Percentiles rank a stretch among this genome's conserved stretches.
These are phyloP conservation scores for Polytolypa hystricis DNA, from an alignment of 2,329 filamentous ascomycete species.

Conservation along the genomic window DNA sequence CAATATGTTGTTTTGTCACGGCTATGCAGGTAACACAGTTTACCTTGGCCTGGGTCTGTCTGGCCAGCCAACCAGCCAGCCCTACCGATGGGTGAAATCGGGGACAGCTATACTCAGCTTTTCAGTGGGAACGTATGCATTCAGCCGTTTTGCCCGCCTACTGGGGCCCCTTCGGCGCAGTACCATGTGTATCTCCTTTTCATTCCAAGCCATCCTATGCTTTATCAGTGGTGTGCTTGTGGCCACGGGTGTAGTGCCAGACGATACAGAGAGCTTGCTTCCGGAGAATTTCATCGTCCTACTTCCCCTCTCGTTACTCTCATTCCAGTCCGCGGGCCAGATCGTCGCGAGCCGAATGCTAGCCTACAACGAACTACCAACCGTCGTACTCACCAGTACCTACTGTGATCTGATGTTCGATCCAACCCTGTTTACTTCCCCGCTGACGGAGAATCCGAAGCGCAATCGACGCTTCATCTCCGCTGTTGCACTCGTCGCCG, in stretches of 20 bases:
- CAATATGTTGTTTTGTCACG: too few species aligned
- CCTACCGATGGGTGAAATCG: slow-evolving; percentile 17
- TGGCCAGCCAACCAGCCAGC: slow-evolving; percentile 15
- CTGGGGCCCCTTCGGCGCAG: slow-evolving; percentile 13
- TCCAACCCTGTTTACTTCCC: slow-evolving; percentile 9
- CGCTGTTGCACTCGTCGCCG: not conserved
- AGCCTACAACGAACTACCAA: slow-evolving; percentile 16
- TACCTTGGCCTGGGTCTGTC: slow-evolving; percentile 17
- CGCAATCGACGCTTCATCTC: slow-evolving; percentile 11
- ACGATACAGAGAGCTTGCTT: slow-evolving; percentile 2
- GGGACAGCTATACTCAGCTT: slow-evolving; percentile 17
- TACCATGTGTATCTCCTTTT: slow-evolving; percentile 16
- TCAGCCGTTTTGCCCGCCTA: slow-evolving; percentile 15
- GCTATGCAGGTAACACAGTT: slow-evolving; percentile 16
- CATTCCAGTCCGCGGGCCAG: slow-evolving; percentile 19
- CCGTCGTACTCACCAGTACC: slow-evolving; percentile 19
- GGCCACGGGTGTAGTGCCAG: slow-evolving; percentile 12
- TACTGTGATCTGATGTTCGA: slow-evolving; percentile 19
- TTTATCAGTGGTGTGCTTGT: slow-evolving; percentile 14
- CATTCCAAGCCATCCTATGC: slow-evolving; percentile 16
- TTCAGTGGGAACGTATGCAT: slow-evolving; percentile 17
- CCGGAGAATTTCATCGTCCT: slow-evolving; percentile 9
- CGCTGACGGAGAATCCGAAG: slow-evolving; percentile 14
- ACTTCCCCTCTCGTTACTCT: slow-evolving; percentile 17
- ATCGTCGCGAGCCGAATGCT: slow-evolving; percentile 18